Base-by-base conservation (phyloP, 2,329 filamentous ascomycete species). In the Cercospora sp. region DNA sequence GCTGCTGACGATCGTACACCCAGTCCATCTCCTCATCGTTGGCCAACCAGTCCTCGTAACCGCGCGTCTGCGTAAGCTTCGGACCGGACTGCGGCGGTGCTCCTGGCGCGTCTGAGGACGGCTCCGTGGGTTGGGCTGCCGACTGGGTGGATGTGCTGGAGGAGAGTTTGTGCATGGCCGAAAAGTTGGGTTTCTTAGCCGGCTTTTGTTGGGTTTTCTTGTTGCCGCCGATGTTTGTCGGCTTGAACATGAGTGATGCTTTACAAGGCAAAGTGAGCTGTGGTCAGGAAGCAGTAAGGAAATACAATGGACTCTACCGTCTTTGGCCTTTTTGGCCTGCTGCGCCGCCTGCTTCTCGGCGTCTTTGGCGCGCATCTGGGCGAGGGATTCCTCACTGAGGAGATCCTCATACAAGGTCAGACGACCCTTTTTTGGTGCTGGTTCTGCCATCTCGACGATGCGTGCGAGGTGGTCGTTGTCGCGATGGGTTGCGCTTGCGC, bases 211-310 rank as follows among this genome's bases (percentile, higher is more conserved):
- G 64, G 33, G 59, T 63, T 61, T 64, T 61, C 60, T 67, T 69
- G 68, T 73, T 72, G 55, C 64, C 69, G 31, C 69, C 69, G 66
- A 73, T 88, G 75, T 91, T 91, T 72, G 93, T 93, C 62, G 93
- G 93, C 79, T 96, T 92, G 82, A 97, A 97, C 79, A 91, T 90
- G 71, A 96, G 85, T 75, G 91, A 88, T 79, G 87, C 84, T 86
- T 80, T 74, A 73, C 64, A 72, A 75, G 70, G 79, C 75, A 80
- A 79, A 20, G 82, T 87, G 81, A 88, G 85, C 74, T 73, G 65
- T 73, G 79, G 81, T 78, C 78, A 77, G 72, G 77, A 74, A 77
- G 70, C 76, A 71, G 71, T 70, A 70, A 64, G 63, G 31, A 63
- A 67, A 63, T 62, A 67, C 69, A 68, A 75, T 73, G 69, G 65